Evolutionary conservation across 352 stramenopile species (phyloP), one percentile per base, ranked within the genome.

Genomic region (Phytophthora sp.): DNA sequence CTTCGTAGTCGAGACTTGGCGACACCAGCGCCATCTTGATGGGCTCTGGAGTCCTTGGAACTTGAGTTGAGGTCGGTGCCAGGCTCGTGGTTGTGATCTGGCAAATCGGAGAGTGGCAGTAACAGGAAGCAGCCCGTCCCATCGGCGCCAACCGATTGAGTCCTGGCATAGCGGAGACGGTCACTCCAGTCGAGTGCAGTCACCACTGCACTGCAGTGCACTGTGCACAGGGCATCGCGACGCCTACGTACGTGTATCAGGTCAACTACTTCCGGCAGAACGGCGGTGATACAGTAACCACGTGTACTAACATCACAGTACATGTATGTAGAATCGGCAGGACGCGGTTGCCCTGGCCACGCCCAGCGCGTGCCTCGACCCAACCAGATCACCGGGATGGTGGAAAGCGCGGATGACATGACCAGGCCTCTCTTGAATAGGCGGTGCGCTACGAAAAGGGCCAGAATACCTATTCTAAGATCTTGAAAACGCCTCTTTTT

Each of bases 361-460:
- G 24, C 7, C 44, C 44, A 52, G 4, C 60, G 13, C 51, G 64
- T 64, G 65, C 65, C 38, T 64, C 51, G 52, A 46, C 27, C 65
- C 65, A 73, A 73, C 57, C 44, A 49, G 64, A 62, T 39, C 29
- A 41, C 30, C 26, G 16, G 63, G 50, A 57, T 71, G 49, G 46
- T 41, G 27, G 49, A 56, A 33, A 61, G 15, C 26, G 24, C 13
- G 29, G 55, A 71, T 66, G 56, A 2, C 50, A 42, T 67, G 47
- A 71, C 36, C 39, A 66, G 49, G n/a, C n/a, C n/a, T n/a, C n/a
- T n/a, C n/a, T n/a, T n/a, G n/a, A n/a, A n/a, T n/a, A n/a, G n/a
- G n/a, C n/a, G n/a, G n/a, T n/a, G n/a, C n/a, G n/a, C n/a, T n/a
- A n/a, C n/a, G n/a, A n/a, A n/a, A n/a, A n/a, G n/a, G n/a, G n/a